Base-by-base conservation (phyloP, 352 stramenopile species). In the Pythium oligandrum region DNA sequence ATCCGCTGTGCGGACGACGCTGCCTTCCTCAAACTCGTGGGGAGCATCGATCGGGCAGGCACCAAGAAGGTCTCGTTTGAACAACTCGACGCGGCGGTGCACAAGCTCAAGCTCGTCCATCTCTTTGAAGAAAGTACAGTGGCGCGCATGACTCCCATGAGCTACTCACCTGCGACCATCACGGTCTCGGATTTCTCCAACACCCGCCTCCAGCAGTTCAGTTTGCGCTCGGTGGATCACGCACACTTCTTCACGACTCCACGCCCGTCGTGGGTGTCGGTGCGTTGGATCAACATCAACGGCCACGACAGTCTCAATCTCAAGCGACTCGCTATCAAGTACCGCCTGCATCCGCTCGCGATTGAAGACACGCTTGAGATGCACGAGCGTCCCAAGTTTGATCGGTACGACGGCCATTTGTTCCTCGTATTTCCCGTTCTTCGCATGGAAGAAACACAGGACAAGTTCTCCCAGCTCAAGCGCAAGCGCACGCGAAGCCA, bases 281-380 rank as follows among this genome's bases (percentile, higher is more conserved):
- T 90, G 42, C 86, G 86, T 9, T 95, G 83, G 83, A 93, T 94
- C 55, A 93, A 95, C 64, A 62, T 95, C 48, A 75, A 89, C 57
- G 75, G 81, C 40, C 76, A 77, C 51, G 78, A 90, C 64, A 88
- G 75, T 34, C 49, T 94, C 10, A 90, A 88, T 44, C 80, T 95
- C 46, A 94, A 93, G 59, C 73, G 82, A 30, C 64, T 94, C 31
- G 83, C 85, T 46, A 94, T 95, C 66, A 95, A 94, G 67, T 91
- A 94, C 60, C 73, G 80, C 17, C 63, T 95, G 6, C 86, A 95
- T 47, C 85, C 85, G 11, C 70, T 95, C 0, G 85, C 83, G 2
- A 80, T 95, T 17, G 85, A 95, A 53, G 85, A 95, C 55, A 92
- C 77, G 26, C 84, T 95, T 31, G 80, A 94, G 55, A 81, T 88